phyloP scores from a whole-genome alignment of 768 basidiomycete species.

The Russula sp. region DNA sequence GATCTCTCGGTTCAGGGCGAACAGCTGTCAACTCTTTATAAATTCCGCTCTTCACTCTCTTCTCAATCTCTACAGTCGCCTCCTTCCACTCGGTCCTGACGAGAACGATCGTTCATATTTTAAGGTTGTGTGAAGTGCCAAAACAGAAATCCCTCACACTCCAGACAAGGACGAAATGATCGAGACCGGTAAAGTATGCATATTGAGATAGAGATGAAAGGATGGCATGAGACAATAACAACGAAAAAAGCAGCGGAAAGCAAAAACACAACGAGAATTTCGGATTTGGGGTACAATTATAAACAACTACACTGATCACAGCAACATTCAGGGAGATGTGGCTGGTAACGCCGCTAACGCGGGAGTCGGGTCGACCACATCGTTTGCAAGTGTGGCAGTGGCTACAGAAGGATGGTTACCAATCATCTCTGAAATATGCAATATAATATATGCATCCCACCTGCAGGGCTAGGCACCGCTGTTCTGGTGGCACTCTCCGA shows the following conservation, averaged over 20 bases:
- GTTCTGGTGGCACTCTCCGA: neutral
- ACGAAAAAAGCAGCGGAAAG: neutral
- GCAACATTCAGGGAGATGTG: neutral
- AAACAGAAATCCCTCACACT: no score
- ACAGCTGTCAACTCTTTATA: slow-evolving; percentile 22
- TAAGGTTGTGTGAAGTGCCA: no score
- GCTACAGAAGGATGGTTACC: neutral
- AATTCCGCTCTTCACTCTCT: slow-evolving; percentile 16
- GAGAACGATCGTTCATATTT: no score
- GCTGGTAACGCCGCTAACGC: neutral
- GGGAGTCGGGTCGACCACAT: neutral
- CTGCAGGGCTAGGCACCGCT: neutral
- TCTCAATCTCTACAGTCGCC: slow-evolving; percentile 12
- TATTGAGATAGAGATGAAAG: neutral
- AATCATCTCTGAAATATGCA: neutral
- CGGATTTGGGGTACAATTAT: neutral
- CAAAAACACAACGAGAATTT: neutral
- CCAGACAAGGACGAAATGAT: no score
- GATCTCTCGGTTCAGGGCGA: slow-evolving; percentile 24
- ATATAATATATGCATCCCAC: neutral
- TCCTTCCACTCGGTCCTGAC: slow-evolving; percentile 1
- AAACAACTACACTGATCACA: neutral
- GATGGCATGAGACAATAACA: neutral
- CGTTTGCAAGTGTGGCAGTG: neutral
- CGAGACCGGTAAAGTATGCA: neutral